A percentile compares a stretch with the other conserved stretches of the same genome.
Conservation (phyloP, 345 rosid species). For the Lepidium sativum region DNA sequence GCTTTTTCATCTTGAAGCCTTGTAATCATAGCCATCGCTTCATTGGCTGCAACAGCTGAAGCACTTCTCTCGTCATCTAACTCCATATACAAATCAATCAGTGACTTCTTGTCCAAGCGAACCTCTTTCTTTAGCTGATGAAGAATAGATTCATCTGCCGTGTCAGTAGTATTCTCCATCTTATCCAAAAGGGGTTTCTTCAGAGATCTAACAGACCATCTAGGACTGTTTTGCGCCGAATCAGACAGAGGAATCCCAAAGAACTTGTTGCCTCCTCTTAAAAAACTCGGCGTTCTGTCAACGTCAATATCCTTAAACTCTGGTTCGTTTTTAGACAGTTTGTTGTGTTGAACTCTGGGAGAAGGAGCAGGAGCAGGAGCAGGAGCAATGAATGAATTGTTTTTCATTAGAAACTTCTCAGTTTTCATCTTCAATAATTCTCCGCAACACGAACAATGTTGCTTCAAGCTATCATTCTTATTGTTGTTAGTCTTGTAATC, state of each 20-base stretch:
- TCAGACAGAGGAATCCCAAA: constrained; percentile 67
- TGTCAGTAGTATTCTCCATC: constrained; percentile 37
- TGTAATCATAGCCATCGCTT: constrained; percentile 94
- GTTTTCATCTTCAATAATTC: constrained; percentile 44
- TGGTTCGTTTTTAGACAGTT: constrained; percentile 28
- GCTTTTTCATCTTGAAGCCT: constrained; percentile 86
- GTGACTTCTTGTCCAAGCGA: constrained; percentile 69
- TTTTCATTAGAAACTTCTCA: constrained; percentile 15
- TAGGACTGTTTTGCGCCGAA: constrained; percentile 51
- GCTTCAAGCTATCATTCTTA: constrained; percentile 1
- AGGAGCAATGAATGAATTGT: constrained; percentile 43
- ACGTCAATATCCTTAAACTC: constrained; percentile 28
- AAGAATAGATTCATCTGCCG: constrained; percentile 44
- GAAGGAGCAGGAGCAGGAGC: constrained; percentile 86
- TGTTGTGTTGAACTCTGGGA: constrained; percentile 47
- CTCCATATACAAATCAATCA: constrained; percentile 80
- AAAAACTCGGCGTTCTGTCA: constrained; percentile 42
- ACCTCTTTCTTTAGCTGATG: constrained; percentile 66
- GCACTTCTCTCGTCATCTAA: constrained; percentile 86
- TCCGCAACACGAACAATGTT: constrained; percentile 66
- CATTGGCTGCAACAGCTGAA: constrained; percentile 85
- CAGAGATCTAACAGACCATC: constrained; percentile 34
- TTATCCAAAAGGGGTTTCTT: constrained; percentile 50
- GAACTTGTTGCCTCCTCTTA: constrained; percentile 51
- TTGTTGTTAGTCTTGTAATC: constrained; percentile 15